Evolutionary conservation across 768 basidiomycete species (phyloP), one percentile per base, ranked within the genome.

Genomic region (Candolleomyces efflorescens): DNA sequence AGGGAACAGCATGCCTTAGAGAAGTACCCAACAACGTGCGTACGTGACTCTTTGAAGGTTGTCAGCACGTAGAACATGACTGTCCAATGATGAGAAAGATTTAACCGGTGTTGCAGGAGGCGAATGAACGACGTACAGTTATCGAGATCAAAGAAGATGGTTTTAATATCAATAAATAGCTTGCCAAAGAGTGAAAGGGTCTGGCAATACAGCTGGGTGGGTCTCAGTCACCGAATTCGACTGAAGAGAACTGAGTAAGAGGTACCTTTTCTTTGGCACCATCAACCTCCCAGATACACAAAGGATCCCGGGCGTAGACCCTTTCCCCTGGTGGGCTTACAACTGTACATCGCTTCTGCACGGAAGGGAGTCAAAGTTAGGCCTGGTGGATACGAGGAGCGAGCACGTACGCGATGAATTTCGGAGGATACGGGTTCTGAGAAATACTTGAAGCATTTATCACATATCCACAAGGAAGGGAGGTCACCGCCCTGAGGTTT

Each of bases 81-180:
- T 91, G 65, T 36, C 13, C n/a, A 27, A 22, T 10, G 23, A 3
- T 20, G 13, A 15, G 3, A 36, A 48, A 44, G 41, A 43, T 17
- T 43, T 13, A 17, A 43, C 10, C 1, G 13, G 17, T 3, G 17
- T 6, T 43, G 41, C 3, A 3, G n/a, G 24, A 18, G 12, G 2
- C 6, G 11, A 11, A 32, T 11, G 32, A 32, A 32, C 5, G 32
- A 65, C 89, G 60, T 62, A 91, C 92, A 92, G 64, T 89, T 90
- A 63, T 92, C 90, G 59, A 84, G 86, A 65, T 95, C 92, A 66
- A 93, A 96, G 72, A 92, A 95, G 15, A 95, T 74, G 11, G 95
- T 96, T 73, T 99, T 99, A 61, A 95, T 89, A 65, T 98, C 97
- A 66, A 98, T 98, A 70, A 99, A 98, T n/a, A 98, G 78, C 71